Conservation (phyloP, 2,329 filamentous ascomycete species). For the Stachybotrys chlorohalonatus region DNA sequence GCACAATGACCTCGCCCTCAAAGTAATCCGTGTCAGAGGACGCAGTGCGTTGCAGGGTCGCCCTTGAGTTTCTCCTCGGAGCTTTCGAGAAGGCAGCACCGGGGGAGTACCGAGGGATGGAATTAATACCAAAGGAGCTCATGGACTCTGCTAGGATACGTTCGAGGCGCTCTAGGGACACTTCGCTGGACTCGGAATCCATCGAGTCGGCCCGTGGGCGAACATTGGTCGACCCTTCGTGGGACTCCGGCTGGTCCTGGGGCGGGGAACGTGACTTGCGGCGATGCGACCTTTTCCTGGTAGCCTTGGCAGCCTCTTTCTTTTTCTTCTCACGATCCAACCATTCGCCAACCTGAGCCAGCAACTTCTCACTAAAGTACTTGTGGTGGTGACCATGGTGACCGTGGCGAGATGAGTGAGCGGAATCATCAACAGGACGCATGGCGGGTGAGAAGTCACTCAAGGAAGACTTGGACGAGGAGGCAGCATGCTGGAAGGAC, state of each 20-base stretch:
- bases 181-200: constrained; percentile 57
- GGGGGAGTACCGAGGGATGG: constrained; percentile 33
- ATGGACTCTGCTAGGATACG: constrained; percentile 65
- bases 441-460: constrained; percentile 18
- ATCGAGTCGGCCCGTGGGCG: constrained; percentile 43
- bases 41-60: constrained; percentile 35
- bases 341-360: constrained; percentile 76
- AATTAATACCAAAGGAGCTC: constrained; percentile 39
- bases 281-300: constrained; percentile 31
- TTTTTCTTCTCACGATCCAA: constrained; percentile 67
- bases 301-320: constrained; percentile 31
- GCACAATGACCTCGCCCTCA: constrained; percentile 76
- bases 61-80: constrained; percentile 17
- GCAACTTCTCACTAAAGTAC: constrained; percentile 45
- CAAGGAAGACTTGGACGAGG: constrained; percentile 37
- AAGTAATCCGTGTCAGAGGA: constrained; percentile 81
- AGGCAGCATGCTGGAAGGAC: constrained; percentile 16
- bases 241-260: constrained; percentile 10
- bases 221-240: not conserved
- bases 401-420: constrained; percentile 10
- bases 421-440: constrained; percentile 17
- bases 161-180: constrained; percentile 74
- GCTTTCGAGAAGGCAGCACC: constrained; percentile 33
- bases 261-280: constrained; percentile 32
- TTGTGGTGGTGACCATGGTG: constrained; percentile 23